Percentiles rank a stretch among this genome's conserved stretches.
Evolutionary conservation across 805 yeast species (phyloP).

Genomic region (Candida orba): DNA sequence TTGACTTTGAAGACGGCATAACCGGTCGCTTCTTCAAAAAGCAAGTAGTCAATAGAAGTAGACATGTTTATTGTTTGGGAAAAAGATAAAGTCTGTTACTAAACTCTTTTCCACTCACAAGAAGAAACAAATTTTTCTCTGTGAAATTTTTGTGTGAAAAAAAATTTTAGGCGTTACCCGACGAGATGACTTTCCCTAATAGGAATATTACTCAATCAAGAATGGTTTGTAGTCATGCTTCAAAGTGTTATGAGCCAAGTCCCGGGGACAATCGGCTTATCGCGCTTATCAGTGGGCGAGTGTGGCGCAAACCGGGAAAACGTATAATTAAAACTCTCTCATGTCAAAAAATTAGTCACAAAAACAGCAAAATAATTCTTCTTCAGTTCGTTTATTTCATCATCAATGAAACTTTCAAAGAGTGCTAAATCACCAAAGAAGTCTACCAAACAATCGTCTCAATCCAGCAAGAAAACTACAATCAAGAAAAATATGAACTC

Average conservation of each 20-base stretch:
- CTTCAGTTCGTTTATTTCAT: background rate
- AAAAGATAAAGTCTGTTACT: background rate
- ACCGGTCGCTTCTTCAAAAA: conserved; percentile 98
- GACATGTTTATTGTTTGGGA: conserved; percentile 22
- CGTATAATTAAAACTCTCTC: too few species aligned
- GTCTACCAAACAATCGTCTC: background rate
- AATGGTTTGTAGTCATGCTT: background rate
- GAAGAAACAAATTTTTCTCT: conserved; percentile 1
- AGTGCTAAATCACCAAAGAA: background rate
- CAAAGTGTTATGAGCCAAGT: background rate
- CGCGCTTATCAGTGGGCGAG: background rate
- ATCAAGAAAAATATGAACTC: too few species aligned
- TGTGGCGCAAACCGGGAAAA: too few species aligned
- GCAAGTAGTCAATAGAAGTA: conserved; percentile 83
- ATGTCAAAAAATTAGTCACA: background rate
- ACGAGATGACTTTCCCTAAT: conserved; percentile 3
- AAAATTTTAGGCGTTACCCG: conserved; percentile 10
- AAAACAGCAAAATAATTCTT: background rate
- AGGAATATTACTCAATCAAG: background rate
- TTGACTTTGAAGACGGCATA: conserved; percentile 93
- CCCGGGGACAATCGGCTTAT: background rate
- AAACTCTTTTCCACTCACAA: too few species aligned
- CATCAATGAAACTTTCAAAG: conserved; percentile 4
- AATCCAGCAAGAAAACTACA: background rate
- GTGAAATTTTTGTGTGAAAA: conserved; percentile 1